A percentile compares a stretch with the other conserved stretches of the same genome.
These are phyloP conservation scores for Alnus glutinosa DNA, from an alignment of 306 rosid species.

Conservation along the genomic window DNA sequence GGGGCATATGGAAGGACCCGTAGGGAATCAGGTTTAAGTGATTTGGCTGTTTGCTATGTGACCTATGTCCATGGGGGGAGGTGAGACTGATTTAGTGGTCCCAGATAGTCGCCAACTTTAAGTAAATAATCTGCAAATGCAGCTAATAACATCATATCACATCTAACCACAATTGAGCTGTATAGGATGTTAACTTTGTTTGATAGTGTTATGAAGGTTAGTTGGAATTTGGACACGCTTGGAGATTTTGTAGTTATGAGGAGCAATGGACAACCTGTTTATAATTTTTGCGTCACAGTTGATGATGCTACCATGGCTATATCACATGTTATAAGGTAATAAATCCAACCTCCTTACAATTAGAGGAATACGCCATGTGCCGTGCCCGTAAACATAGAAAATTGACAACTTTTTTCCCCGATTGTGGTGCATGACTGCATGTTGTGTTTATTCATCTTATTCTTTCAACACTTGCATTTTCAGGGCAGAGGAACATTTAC, in stretches of 20 bases:
- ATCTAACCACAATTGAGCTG: constrained; percentile 12
- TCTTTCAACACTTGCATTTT: constrained; percentile 25
- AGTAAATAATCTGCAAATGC: not conserved
- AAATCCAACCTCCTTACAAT: constrained; percentile 16
- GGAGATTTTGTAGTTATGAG: constrained; percentile 98
- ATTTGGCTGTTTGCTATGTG: not conserved
- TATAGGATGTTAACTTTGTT: constrained; percentile 49
- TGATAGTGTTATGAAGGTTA: constrained; percentile 94
- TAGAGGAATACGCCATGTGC: constrained; percentile 7
- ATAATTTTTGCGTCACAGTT: constrained; percentile 94
- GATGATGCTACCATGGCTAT: constrained; percentile 99
- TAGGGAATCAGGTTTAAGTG: not conserved
- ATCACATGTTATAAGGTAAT: constrained; percentile 94
- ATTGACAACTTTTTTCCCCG: not conserved
- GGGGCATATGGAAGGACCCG: not conserved
- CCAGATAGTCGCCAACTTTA: not conserved
- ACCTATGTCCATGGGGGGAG: not conserved
- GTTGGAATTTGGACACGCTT: constrained; percentile 97
- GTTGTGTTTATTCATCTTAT: constrained; percentile 6
- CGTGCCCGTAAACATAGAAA: not conserved
- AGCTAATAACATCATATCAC: not conserved
- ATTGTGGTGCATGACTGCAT: not conserved
- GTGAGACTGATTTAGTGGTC: not conserved
- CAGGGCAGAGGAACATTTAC: constrained; percentile 94
- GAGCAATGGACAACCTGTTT: constrained; percentile 97